These are phyloP conservation scores for Colletotrichum agaves DNA, from an alignment of 2,329 filamentous ascomycete genomes.

Conservation along the genomic window DNA sequence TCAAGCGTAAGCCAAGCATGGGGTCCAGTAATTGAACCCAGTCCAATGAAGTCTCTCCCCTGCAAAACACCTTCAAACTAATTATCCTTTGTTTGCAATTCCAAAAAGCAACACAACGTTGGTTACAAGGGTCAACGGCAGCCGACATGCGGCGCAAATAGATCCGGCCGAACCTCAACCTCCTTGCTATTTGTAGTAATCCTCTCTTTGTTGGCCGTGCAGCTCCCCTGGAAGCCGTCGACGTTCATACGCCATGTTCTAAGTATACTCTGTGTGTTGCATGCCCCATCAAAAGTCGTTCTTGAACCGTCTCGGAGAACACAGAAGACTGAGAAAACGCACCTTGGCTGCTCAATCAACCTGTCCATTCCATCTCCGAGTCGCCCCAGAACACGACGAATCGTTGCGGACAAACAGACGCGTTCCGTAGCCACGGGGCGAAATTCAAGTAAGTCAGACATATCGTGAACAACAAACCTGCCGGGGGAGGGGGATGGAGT, in stretches of 20 bases:
- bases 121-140: neutral
- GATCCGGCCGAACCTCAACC: neutral
- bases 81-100: too few relatives aligned
- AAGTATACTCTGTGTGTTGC: too few relatives aligned
- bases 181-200: neutral
- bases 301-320: neutral
- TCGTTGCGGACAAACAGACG: slow-evolving; percentile 11
- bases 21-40: too few relatives aligned
- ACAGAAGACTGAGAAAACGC: neutral
- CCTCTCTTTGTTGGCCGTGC: neutral
- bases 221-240: neutral
- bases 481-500: neutral
- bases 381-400: neutral
- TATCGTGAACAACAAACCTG: neutral
- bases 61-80: too few relatives aligned
- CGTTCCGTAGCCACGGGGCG: neutral
- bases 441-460: slow-evolving; percentile 10
- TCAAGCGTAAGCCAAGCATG: neutral
- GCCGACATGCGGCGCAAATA: neutral
- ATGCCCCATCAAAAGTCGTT: neutral
- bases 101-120: neutral
- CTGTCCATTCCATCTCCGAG: neutral
- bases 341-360: neutral
- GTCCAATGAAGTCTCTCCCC: too few relatives aligned
- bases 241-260: too few relatives aligned